These are phyloP conservation scores for Westerdykella sp. DNA, from an alignment of 2,329 filamentous ascomycete genomes.

Conservation along the genomic window DNA sequence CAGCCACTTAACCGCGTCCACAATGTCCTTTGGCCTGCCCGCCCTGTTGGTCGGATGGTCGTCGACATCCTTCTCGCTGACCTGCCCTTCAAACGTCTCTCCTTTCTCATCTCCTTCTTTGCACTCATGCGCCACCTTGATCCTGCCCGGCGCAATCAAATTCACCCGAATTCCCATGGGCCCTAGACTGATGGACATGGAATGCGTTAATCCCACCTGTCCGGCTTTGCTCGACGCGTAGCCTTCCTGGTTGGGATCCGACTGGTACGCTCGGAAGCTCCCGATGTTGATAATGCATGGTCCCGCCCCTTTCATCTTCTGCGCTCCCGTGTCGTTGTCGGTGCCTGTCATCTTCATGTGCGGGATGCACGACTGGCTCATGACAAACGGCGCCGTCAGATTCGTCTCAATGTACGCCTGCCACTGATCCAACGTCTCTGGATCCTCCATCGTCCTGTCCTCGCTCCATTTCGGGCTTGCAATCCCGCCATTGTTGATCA, in stretches of 20 bases:
- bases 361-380: slow-evolving; percentile 44
- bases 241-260: slow-evolving; percentile 45
- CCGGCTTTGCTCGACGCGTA: slow-evolving; percentile 50
- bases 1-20: slow-evolving; percentile 40
- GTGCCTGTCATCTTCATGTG: slow-evolving; percentile 39
- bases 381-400: slow-evolving; percentile 43
- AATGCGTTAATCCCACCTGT: slow-evolving; percentile 47
- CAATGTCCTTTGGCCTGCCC: slow-evolving; percentile 43
- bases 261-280: slow-evolving; percentile 43
- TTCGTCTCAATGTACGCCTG: slow-evolving; percentile 45
- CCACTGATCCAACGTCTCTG: slow-evolving; percentile 41
- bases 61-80: slow-evolving; percentile 37
- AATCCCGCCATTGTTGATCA: slow-evolving; percentile 36
- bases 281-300: slow-evolving; percentile 45
- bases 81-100: slow-evolving; percentile 32
- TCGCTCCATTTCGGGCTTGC: slow-evolving; percentile 40
- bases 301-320: slow-evolving; percentile 29
- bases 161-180: slow-evolving; percentile 44
- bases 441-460: slow-evolving; percentile 43
- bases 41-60: slow-evolving; percentile 43
- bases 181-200: slow-evolving; percentile 45
- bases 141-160: slow-evolving; percentile 42
- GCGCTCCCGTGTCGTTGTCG: slow-evolving; percentile 21
- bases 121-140: slow-evolving; percentile 45
- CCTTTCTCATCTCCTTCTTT: slow-evolving; percentile 41